Conservation (phyloP, 345 rosid species). For the Citrus mangshanensis region DNA sequence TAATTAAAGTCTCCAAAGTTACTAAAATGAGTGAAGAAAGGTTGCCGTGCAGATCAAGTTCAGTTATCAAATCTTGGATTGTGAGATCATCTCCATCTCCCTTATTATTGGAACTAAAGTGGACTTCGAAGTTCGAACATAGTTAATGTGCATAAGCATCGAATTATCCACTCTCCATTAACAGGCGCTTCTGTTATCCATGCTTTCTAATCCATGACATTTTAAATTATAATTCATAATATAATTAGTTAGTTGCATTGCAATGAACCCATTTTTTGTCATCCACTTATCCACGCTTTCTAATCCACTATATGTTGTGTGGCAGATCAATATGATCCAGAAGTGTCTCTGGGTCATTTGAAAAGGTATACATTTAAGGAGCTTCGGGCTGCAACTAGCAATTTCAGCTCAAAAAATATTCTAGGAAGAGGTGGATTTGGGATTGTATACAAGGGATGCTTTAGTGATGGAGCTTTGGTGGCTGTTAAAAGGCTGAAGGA, state of each 20-base stretch:
- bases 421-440: constrained; percentile 96
- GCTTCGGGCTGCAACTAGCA: constrained; percentile 84
- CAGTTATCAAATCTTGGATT: not conserved
- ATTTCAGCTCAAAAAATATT: constrained; percentile 82
- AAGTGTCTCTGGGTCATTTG: constrained; percentile 82
- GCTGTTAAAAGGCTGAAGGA: constrained; percentile 99
- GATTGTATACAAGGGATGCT: constrained; percentile 84
- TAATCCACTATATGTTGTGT: constrained; percentile 7
- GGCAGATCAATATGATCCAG: constrained; percentile 92
- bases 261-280: not conserved
- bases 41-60: not conserved
- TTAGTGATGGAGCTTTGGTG: constrained; percentile 68
- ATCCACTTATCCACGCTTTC: not conserved
- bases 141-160: not conserved
- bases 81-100: not conserved
- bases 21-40: not conserved
- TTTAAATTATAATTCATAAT: no score
- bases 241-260: not conserved
- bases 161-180: not conserved
- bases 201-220: not conserved
- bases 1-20: not conserved
- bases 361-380: constrained; percentile 86
- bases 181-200: not conserved
- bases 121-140: not conserved
- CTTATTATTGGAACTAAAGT: not conserved